phyloP scores from a whole-genome alignment of 2,329 filamentous ascomycete genomes.

The Nothomitra cinnamomea region DNA sequence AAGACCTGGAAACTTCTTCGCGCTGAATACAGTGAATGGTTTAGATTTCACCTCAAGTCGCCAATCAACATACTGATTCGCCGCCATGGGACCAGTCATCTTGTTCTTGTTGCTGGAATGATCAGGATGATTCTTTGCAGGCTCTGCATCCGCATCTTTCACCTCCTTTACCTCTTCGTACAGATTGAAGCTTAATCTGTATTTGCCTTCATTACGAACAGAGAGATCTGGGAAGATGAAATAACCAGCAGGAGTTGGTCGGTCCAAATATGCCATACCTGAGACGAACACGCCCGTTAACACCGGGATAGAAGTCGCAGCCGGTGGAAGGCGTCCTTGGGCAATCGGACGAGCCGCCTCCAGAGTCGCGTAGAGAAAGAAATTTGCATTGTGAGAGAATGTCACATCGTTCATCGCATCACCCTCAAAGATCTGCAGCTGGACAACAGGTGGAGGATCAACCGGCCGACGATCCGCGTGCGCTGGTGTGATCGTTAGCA shows the following conservation, averaged over 20 bases:
- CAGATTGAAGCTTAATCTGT: conserved; percentile 77
- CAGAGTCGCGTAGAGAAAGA: conserved; percentile 89
- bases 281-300: conserved; percentile 89
- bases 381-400: conserved; percentile 87
- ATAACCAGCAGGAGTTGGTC: conserved; percentile 64
- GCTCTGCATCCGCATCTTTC: conserved; percentile 52
- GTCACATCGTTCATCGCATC: conserved; percentile 43
- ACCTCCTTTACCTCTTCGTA: conserved; percentile 85
- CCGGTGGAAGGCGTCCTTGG: conserved; percentile 53
- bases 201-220: conserved; percentile 86
- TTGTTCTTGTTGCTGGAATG: conserved; percentile 17
- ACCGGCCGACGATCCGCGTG: conserved; percentile 82
- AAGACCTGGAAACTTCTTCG: conserved; percentile 95
- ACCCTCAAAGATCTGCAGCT: conserved; percentile 72
- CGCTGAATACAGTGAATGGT: conserved; percentile 80
- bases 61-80: conserved; percentile 53
- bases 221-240: conserved; percentile 97
- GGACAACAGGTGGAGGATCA: conserved; percentile 85
- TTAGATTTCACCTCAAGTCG: conserved; percentile 78
- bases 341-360: conserved; percentile 74
- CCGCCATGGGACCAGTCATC: conserved; percentile 19
- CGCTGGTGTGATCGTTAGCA: conserved; percentile 29
- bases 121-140: conserved; percentile 20
- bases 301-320: conserved; percentile 61
- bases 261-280: conserved; percentile 89